Evolutionary conservation across 2,329 filamentous ascomycete species (phyloP).

Genomic region (Leptodontidium sp.): DNA sequence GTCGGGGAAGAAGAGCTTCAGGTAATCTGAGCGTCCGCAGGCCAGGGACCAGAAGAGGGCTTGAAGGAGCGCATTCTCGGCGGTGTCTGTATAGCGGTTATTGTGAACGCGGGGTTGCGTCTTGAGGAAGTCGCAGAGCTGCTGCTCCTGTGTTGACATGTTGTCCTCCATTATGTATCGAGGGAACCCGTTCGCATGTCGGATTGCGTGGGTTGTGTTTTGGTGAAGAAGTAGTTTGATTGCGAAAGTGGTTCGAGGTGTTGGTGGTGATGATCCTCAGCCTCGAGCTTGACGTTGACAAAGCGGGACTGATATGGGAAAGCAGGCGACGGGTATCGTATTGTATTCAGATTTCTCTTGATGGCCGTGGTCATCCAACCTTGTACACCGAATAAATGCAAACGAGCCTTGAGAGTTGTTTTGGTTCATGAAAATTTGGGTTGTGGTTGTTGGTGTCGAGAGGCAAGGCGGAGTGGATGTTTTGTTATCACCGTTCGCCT

Average conservation of each 20-base stretch:
- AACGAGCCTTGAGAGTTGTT: background rate
- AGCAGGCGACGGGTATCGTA: background rate
- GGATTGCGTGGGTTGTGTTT: constrained; percentile 14
- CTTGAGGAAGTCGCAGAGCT: constrained; percentile 84
- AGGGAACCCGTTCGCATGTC: constrained; percentile 34
- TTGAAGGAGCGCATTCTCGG: constrained; percentile 75
- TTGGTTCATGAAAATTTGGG: background rate
- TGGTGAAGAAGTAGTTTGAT: background rate
- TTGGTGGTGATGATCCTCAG: constrained; percentile 2
- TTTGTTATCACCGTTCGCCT: constrained; percentile 25
- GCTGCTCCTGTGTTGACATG: constrained; percentile 75
- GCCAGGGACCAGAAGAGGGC: constrained; percentile 89
- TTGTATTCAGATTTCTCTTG: background rate
- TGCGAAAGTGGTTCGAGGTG: background rate
- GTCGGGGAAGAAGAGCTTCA: constrained; percentile 83
- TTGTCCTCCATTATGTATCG: constrained; percentile 56
- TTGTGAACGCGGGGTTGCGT: constrained; percentile 76
- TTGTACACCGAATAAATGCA: background rate
- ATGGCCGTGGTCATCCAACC: background rate
- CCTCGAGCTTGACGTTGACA: constrained; percentile 13
- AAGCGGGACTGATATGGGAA: background rate
- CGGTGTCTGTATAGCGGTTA: constrained; percentile 78
- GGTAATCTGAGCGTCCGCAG: constrained; percentile 75
- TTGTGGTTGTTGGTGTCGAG: background rate
- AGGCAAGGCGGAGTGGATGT: constrained; percentile 17